These are phyloP conservation scores for Endocarpon pusillum DNA, from an alignment of 495 filamentous ascomycete genomes.

Conservation along the genomic window DNA sequence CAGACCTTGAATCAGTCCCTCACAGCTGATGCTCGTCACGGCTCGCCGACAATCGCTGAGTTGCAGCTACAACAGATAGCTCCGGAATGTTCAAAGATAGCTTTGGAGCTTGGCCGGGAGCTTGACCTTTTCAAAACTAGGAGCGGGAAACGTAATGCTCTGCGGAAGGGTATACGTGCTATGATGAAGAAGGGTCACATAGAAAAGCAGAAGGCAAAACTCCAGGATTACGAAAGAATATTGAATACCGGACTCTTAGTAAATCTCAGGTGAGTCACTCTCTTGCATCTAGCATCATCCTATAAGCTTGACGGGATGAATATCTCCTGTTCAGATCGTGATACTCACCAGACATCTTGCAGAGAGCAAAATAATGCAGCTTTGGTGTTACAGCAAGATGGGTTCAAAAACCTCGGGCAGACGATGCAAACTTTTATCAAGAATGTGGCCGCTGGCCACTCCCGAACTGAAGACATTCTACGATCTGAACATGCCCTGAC, in stretches of 20 bases:
- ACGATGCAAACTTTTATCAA: background rate
- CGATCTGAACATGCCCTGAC: background rate
- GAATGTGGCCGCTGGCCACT: background rate
- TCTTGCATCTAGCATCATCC: background rate
- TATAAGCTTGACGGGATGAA: background rate
- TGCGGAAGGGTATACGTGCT: too few species aligned
- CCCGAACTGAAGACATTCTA: background rate
- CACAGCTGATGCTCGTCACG: too few species aligned
- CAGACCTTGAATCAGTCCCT: too few species aligned
- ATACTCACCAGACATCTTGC: background rate
- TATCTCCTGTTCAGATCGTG: background rate
- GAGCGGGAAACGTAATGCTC: too few species aligned
- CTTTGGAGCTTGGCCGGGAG: too few species aligned
- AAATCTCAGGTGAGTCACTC: background rate
- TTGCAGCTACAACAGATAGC: too few species aligned
- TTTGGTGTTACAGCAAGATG: background rate
- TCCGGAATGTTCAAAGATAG: too few species aligned
- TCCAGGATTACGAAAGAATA: background rate
- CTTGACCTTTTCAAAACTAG: too few species aligned
- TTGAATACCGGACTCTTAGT: background rate
- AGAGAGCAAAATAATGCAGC: background rate
- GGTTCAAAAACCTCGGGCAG: background rate
- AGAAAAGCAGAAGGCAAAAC: background rate
- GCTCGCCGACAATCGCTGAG: too few species aligned
- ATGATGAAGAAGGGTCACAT: too few species aligned